A percentile compares a stretch with the other conserved stretches of the same genome.
These are phyloP conservation scores for Saraca asoca DNA, from an alignment of 331 rosid species.

Conservation along the genomic window DNA sequence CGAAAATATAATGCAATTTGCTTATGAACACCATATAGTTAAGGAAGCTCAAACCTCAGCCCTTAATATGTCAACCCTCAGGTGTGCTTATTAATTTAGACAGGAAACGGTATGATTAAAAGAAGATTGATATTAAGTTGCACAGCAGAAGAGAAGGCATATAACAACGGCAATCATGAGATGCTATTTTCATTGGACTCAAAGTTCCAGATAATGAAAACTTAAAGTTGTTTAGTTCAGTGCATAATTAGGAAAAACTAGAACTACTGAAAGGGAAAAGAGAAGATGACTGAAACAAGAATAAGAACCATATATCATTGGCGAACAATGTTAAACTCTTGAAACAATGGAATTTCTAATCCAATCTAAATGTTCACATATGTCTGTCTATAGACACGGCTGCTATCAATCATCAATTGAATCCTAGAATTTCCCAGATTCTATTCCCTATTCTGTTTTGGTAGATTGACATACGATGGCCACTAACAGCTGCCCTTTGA, in stretches of 20 bases:
- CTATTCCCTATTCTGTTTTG: constrained; percentile 43
- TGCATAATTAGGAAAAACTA: neutral
- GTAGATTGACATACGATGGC: constrained; percentile 20
- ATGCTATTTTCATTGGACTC: no score
- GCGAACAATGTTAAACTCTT: constrained; percentile 34
- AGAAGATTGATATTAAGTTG: no score
- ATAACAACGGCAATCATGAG: no score
- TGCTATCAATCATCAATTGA: constrained; percentile 43
- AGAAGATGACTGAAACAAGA: constrained; percentile 23
- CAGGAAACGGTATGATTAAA: no score
- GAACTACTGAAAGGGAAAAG: neutral
- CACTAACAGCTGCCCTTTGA: neutral
- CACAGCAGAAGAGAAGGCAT: no score
- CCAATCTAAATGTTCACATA: constrained; percentile 45
- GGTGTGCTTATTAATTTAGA: no score
- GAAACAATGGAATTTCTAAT: constrained; percentile 35
- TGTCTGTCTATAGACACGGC: constrained; percentile 44
- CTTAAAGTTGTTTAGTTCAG: no score
- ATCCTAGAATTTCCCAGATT: constrained; percentile 31
- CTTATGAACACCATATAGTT: no score
- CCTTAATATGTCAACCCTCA: no score
- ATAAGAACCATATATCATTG: constrained; percentile 33
- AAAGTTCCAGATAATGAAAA: no score
- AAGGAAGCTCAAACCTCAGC: no score
- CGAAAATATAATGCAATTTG: no score